Base-by-base conservation (phyloP, 2,329 filamentous ascomycete species). In the Colletotrichum endophyticum region DNA sequence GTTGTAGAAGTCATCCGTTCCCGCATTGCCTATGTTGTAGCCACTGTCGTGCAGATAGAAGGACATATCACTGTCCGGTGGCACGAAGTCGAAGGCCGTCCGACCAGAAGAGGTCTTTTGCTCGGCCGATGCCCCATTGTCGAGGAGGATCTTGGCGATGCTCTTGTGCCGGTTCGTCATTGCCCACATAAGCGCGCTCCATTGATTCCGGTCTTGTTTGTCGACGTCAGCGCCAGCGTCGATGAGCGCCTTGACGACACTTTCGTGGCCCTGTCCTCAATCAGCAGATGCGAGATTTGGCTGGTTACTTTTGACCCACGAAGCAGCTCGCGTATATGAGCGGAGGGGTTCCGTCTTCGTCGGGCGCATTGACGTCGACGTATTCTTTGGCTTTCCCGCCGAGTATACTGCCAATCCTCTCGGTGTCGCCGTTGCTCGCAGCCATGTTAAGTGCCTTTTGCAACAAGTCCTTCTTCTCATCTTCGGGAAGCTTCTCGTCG, bases 101-200 rank as follows among this genome's bases (percentile, higher is more conserved):
- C 97, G 93, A 39, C 97, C 97, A 13, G 95, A 96, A 0, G 95
- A 97, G 2, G 97, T 99, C 84, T 98, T 98, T 80, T 98, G 94
- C 81, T 99, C 96, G 5, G 96, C 94, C n/a, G 96, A 98, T 25
- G 97, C 97, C 19, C 96, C 96, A 81, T 97, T 95, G 83, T 99
- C 96, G 39, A 99, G 91, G 19, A 99, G 88, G 13, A 96, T 89
- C 85, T 99, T 99, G 44, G 96, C 96, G 79, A 99, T 99, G 64
- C 93, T 93, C 86, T 99, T 99, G 86, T 99, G 97, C 73, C 96
- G 90, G 85, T 99, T 99, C 72, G 97, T 99, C 95, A 99, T 99
- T 66, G 97, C 96, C 97, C 97, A 99, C 96, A 99, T 99, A 77
- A 99, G 89, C 16, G 97, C 95, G 81, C 95, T 99, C 97, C 97